Evolutionary conservation across 768 basidiomycete genomes (phyloP).

Genomic region (Tremella fuciformis): DNA sequence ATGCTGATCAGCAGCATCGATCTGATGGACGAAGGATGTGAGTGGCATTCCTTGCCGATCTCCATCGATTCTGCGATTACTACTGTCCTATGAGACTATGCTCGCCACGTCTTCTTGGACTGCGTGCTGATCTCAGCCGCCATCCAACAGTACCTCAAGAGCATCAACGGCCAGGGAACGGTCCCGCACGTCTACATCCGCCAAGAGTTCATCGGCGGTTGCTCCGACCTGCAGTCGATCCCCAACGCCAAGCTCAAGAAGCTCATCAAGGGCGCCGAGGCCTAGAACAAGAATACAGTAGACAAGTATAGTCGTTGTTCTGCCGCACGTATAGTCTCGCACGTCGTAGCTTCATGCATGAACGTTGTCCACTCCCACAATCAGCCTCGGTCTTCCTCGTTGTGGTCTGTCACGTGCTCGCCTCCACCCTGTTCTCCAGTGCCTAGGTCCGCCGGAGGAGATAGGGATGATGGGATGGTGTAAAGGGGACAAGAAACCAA

Average conservation of each 20-base stretch:
- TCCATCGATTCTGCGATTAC: too few relatives aligned
- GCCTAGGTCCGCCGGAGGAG: too few relatives aligned
- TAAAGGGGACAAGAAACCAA: too few relatives aligned
- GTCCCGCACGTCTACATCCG: slow-evolving; percentile 51
- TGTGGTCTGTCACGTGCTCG: too few relatives aligned
- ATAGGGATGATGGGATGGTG: too few relatives aligned
- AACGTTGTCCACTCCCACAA: too few relatives aligned
- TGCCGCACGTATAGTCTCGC: too few relatives aligned
- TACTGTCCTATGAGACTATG: too few relatives aligned
- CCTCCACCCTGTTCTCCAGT: too few relatives aligned
- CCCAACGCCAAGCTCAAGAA: slow-evolving; percentile 37
- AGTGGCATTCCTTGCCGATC: slow-evolving; percentile 14
- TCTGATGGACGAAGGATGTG: slow-evolving; percentile 44
- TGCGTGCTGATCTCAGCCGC: slow-evolving; percentile 35
- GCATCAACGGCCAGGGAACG: slow-evolving; percentile 46
- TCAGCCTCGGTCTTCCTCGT: too few relatives aligned
- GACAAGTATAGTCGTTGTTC: neutral
- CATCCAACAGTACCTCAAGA: slow-evolving; percentile 48
- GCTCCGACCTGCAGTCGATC: slow-evolving; percentile 44
- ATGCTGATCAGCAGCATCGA: slow-evolving; percentile 34
- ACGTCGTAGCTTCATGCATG: too few relatives aligned
- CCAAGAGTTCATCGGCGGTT: slow-evolving; percentile 51
- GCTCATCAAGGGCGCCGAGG: slow-evolving; percentile 16
- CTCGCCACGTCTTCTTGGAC: too few relatives aligned
- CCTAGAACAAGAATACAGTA: slow-evolving; percentile 1